These are phyloP conservation scores for Phytophthora cactorum DNA, from an alignment of 352 stramenopile species.

Conservation along the genomic window DNA sequence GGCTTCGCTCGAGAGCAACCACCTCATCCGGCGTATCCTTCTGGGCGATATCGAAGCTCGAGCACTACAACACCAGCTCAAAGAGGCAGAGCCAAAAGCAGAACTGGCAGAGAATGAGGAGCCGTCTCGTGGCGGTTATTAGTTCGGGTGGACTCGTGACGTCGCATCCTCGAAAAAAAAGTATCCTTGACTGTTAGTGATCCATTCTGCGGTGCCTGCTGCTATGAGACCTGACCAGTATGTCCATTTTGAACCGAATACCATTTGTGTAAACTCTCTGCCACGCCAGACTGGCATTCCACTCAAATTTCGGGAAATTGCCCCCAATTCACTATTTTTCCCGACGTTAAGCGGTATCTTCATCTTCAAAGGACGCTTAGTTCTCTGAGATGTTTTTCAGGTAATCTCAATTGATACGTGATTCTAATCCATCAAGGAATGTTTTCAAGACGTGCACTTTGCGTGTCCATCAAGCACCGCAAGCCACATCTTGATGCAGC, in stretches of 20 bases:
- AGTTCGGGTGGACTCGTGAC: conserved; percentile 6
- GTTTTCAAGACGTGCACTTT: no score
- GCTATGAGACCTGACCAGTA: conserved; percentile 4
- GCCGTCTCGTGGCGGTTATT: background rate
- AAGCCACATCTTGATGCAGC: no score
- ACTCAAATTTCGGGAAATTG: background rate
- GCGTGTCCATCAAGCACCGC: no score
- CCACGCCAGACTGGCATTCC: background rate
- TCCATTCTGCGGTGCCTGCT: conserved; percentile 1
- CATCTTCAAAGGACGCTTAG: no score
- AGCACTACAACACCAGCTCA: conserved; percentile 15
- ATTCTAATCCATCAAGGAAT: no score
- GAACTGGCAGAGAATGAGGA: conserved; percentile 30
- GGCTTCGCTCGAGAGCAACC: conserved; percentile 35
- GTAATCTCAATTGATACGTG: no score
- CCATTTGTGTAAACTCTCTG: conserved; percentile 2
- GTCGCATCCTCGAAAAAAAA: conserved; percentile 7
- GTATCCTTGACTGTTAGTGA: background rate
- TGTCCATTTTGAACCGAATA: conserved; percentile 2
- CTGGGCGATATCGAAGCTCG: conserved; percentile 32
- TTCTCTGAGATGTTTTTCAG: no score
- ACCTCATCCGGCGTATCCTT: conserved; percentile 35
- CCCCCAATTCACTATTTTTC: no score
- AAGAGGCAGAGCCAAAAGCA: conserved; percentile 21
- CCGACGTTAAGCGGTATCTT: no score